Conservation (phyloP, 164 flowering plant genomes). For the Kingdonia uniflora region DNA sequence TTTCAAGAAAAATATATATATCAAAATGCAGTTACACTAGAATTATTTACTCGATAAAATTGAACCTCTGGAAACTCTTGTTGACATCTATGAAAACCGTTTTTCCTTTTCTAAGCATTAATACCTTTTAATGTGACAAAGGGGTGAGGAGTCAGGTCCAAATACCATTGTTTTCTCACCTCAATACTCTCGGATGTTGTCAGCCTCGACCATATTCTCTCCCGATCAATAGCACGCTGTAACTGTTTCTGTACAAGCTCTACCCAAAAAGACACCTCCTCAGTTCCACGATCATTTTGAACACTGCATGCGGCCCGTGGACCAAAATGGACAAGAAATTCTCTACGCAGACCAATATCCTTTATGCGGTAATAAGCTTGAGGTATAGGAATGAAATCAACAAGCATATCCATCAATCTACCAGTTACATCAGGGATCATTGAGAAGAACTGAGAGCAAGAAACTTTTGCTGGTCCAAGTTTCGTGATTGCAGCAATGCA, state of each 20-base stretch:
- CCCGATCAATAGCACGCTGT: constrained; percentile 78
- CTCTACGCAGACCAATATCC: constrained; percentile 78
- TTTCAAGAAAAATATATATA: too few species aligned
- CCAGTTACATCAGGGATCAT: constrained; percentile 73
- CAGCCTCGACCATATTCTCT: constrained; percentile 90
- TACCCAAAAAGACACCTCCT: constrained; percentile 89
- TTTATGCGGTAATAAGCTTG: constrained; percentile 61
- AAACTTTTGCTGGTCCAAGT: constrained; percentile 90
- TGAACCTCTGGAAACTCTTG: too few species aligned
- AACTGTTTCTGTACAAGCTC: constrained; percentile 82
- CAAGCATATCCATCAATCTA: constrained; percentile 87
- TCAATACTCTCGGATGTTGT: constrained; percentile 97
- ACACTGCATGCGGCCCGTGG: constrained; percentile 74
- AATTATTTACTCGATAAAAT: too few species aligned
- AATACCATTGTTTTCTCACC: constrained; percentile 30
- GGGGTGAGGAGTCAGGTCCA: too few species aligned
- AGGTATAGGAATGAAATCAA: constrained; percentile 53
- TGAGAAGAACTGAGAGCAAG: constrained; percentile 77
- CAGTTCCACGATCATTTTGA: constrained; percentile 44
- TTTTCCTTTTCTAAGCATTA: too few species aligned
- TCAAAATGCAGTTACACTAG: too few species aligned
- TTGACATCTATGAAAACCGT: too few species aligned
- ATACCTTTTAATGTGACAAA: too few species aligned
- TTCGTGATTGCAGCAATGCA: constrained; percentile 75
- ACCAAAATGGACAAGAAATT: constrained; percentile 90